A percentile compares a stretch with the other conserved stretches of the same genome.
Evolutionary conservation across 306 rosid species (phyloP).

Genomic region (Arachis hypogaea): DNA sequence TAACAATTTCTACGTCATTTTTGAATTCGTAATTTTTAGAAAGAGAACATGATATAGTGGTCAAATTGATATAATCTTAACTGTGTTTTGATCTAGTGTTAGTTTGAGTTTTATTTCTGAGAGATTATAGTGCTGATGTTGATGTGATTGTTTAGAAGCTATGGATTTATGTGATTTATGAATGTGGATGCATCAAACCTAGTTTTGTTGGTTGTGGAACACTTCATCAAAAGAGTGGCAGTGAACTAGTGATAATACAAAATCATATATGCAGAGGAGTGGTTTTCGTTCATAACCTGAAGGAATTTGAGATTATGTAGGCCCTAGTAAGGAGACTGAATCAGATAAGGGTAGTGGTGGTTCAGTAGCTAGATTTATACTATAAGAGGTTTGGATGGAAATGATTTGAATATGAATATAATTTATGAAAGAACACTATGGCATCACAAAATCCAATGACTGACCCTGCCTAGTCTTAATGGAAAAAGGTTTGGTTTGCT

Average conservation of each 20-base stretch:
- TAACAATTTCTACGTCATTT: not conserved
- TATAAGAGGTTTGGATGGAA: too few relatives aligned
- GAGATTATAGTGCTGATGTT: constrained; percentile 7
- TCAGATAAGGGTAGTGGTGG: too few relatives aligned
- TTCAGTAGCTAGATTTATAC: too few relatives aligned
- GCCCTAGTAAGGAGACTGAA: too few relatives aligned
- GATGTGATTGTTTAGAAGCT: not conserved
- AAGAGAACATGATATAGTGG: not conserved
- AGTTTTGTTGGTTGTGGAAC: not conserved
- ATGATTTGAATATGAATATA: too few relatives aligned
- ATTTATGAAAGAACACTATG: too few relatives aligned
- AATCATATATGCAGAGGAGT: not conserved
- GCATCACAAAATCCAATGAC: too few relatives aligned
- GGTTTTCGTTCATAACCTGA: too few relatives aligned
- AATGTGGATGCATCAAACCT: constrained; percentile 1
- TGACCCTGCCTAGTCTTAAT: too few relatives aligned
- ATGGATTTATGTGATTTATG: constrained; percentile 10
- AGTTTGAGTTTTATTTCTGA: not conserved
- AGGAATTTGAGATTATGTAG: too few relatives aligned
- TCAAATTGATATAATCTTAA: not conserved
- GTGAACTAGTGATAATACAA: constrained; percentile 19
- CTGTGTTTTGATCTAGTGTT: constrained; percentile 8
- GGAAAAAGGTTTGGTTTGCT: too few relatives aligned
- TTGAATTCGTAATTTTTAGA: constrained; percentile 1
- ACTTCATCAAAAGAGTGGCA: not conserved